Conservation (phyloP, 2,329 filamentous ascomycete genomes). For the Fusarium hainanense region DNA sequence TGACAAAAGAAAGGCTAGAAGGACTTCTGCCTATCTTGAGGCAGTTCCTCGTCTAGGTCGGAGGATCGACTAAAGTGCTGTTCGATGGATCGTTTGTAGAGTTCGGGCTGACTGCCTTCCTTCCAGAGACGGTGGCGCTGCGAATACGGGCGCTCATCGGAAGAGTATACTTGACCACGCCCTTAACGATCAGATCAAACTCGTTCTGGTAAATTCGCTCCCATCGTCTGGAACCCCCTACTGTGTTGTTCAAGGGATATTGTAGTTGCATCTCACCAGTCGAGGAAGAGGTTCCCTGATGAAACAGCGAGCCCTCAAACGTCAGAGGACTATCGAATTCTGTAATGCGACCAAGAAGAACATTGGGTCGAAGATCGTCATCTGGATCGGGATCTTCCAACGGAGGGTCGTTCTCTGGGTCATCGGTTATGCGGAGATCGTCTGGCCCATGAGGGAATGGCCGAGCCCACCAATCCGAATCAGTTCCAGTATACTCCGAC, state of each 20-base stretch:
- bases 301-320: slow-evolving; percentile 91
- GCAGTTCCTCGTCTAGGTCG: slow-evolving; percentile 32
- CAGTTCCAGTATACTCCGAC: slow-evolving; percentile 84
- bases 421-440: slow-evolving; percentile 46
- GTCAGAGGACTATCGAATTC: slow-evolving; percentile 87
- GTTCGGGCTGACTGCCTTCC: slow-evolving; percentile 70
- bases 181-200: slow-evolving; percentile 92
- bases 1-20: slow-evolving; percentile 45
- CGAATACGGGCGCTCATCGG: slow-evolving; percentile 70
- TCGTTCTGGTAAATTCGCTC: slow-evolving; percentile 89
- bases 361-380: slow-evolving; percentile 73
- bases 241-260: slow-evolving; percentile 88
- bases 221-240: slow-evolving; percentile 88
- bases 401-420: slow-evolving; percentile 53
- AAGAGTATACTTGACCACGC: slow-evolving; percentile 84
- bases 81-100: slow-evolving; percentile 74
- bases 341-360: slow-evolving; percentile 90
- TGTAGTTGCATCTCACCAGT: slow-evolving; percentile 84
- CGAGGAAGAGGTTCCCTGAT: slow-evolving; percentile 76
- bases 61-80: slow-evolving; percentile 66
- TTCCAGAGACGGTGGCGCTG: slow-evolving; percentile 69
- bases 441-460: slow-evolving; percentile 44
- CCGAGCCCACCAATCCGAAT: slow-evolving; percentile 68
- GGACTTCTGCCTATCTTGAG: slow-evolving; percentile 22
- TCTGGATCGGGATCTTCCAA: slow-evolving; percentile 73